Base-by-base conservation (phyloP, 257 asterid genomes). In the Rubia yunnanensis region DNA sequence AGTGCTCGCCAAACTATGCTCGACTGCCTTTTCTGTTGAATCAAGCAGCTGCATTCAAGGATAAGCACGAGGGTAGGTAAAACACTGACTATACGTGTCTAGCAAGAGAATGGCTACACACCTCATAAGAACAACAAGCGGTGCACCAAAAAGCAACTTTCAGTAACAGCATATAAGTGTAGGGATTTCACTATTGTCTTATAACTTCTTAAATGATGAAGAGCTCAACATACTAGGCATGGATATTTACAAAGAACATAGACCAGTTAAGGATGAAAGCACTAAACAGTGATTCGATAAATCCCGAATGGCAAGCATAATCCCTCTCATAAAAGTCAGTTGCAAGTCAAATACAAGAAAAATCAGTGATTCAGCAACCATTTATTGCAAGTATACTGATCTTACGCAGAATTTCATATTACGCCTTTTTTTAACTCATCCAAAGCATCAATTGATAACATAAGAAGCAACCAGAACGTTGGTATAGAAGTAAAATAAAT, bases 1-100 rank as follows among this genome's bases (percentile, higher is more conserved):
- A 0, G 97, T 92, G 77, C 88, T 86, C 4, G 94, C 99, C 80
- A 92, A 73, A 80, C 95, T 89, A 74, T 84, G 89, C 71, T 92
- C 99, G 23, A 92, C 86, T 0, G 96, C 95, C 72, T 84, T 84
- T 81, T 87, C 92, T 4, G 97, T 92, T 26, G 96, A 92, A 77
- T 87, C 96, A 0, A 92, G 88, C 74, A 87, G 86, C 97, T 94
- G 76, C 70, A 80, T 2, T 41, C 57, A 56, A 24, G 52, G 13
- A 61, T 30, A 31, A 30, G 17, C 46, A 32, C 1, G 63, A 5
- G 14, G 63, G 31, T 13, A 7, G 17, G 39, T 28, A 3, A 28
- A 7, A n/a, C n/a, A 41, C 50, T 0, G 50, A 8, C 3, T 41
- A 41, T 14, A 41, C n/a, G 15, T 41, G 50, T 13, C 50, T 41